Conservation (phyloP, 2,329 filamentous ascomycete genomes). For the Sphaerostilbella broomeana region DNA sequence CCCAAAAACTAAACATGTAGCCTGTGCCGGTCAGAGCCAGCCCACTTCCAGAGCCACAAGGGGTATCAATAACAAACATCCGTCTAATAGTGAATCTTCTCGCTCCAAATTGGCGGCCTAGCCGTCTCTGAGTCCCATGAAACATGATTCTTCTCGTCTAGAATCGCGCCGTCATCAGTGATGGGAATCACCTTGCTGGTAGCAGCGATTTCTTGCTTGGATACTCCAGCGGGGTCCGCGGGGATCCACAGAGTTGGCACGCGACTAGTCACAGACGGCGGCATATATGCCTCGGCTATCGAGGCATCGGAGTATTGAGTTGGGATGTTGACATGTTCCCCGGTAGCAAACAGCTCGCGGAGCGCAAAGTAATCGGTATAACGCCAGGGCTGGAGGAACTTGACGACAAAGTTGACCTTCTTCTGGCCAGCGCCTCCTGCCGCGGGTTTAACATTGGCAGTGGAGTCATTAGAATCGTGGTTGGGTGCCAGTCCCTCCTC, state of each 20-base stretch:
- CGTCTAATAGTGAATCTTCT: slow-evolving; percentile 39
- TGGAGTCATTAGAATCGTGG: slow-evolving; percentile 10
- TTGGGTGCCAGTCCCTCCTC: slow-evolving; percentile 17
- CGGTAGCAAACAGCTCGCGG: slow-evolving; percentile 37
- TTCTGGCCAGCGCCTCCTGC: slow-evolving; percentile 24
- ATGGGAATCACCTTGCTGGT: slow-evolving; percentile 61
- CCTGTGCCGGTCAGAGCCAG: too few species aligned
- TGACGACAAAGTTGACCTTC: slow-evolving; percentile 47
- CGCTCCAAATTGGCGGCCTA: slow-evolving; percentile 38
- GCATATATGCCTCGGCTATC: slow-evolving; percentile 63
- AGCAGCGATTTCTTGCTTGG: slow-evolving; percentile 62
- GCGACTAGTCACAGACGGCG: slow-evolving; percentile 58
- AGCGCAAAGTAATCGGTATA: slow-evolving; percentile 66
- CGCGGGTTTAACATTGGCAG: slow-evolving; percentile 19
- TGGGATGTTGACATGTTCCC: slow-evolving; percentile 4
- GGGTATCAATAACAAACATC: slow-evolving; percentile 16
- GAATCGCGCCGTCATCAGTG: slow-evolving; percentile 62
- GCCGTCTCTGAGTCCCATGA: slow-evolving; percentile 36
- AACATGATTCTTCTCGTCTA: slow-evolving; percentile 57
- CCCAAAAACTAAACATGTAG: too few species aligned
- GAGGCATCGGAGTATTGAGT: slow-evolving; percentile 53
- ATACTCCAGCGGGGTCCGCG: slow-evolving; percentile 61
- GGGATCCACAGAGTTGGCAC: slow-evolving; percentile 70
- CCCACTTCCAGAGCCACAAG: too few species aligned
- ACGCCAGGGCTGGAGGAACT: slow-evolving; percentile 69